Evolutionary conservation across 1,284 basidiomycete species (phyloP), one percentile per base, ranked within the genome.

Genomic region (Tremellales sp.): DNA sequence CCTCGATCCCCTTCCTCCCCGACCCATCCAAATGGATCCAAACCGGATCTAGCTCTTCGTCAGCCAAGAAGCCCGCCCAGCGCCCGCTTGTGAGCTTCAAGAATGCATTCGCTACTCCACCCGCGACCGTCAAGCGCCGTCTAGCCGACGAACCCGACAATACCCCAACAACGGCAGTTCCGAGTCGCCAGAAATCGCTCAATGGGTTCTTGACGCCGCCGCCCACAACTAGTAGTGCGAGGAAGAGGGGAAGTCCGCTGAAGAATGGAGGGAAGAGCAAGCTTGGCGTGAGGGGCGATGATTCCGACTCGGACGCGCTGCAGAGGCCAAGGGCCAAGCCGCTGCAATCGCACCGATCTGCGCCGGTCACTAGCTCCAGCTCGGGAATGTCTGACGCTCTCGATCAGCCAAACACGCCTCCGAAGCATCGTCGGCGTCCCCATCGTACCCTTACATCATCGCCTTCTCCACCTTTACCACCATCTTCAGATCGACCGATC

Each of bases 21-120:
- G 15, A 67, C 67, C 17, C 62, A 68, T 40, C 67, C 65, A 1
- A 56, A 53, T 71, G 68, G 68, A 58, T 69, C 40, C 50, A 60
- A 24, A 62, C 61, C 15, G 49, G 45, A 3, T 36, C 49, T 3
- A 21, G 35, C 11, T 27, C 44, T 12, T 50, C 50, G 4, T 31
- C 54, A 7, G 27, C 50, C 15, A 49, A 48, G 27, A 44, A 51
- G 21, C 44, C 42, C 2, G 10, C 48, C 13, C 61, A 65, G 50
- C 49, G 61, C 42, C 64, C 61, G 1, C 48, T 65, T 11, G 35
- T 51, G 40, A 15, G 56, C 39, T 52, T 52, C 35, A 41, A 54
- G 48, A 17, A 63, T 56, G 50, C 40, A 5, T 49, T 61, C 19
- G 52, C 63, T 7, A 68, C 68, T 3, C 62, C 64, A 2, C 60